phyloP scores from a whole-genome alignment of 140 eudicot genomes.

The Erigeron philadelphicus region DNA sequence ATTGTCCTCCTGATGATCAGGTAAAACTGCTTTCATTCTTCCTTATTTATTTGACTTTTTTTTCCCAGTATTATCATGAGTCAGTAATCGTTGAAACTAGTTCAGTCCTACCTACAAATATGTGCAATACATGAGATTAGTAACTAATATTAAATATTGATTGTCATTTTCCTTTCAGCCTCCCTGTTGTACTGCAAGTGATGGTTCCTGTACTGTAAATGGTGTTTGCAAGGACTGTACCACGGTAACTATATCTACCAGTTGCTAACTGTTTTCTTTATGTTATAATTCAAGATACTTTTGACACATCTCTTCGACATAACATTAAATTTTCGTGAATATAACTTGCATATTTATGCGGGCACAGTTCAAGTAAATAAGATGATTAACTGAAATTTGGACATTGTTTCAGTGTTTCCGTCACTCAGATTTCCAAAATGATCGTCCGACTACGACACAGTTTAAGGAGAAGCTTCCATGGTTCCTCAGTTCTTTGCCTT shows the following conservation, averaged over 20 bases:
- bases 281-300: neutral
- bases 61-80: neutral
- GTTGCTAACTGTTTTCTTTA: conserved; percentile 4
- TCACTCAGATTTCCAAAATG: conserved; percentile 74
- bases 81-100: neutral
- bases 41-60: neutral
- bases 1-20: conserved; percentile 98
- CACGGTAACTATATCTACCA: conserved; percentile 54
- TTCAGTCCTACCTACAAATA: conserved; percentile 1
- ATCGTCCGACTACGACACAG: conserved; percentile 87
- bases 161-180: conserved; percentile 55
- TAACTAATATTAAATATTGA: neutral
- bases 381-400: conserved; percentile 22
- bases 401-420: conserved; percentile 69
- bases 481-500: conserved; percentile 85
- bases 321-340: neutral
- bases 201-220: conserved; percentile 52
- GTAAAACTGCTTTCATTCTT: conserved; percentile 32
- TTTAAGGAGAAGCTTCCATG: conserved; percentile 93
- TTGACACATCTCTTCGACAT: neutral
- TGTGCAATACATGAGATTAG: neutral
- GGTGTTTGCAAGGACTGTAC: conserved; percentile 84
- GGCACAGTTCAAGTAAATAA: conserved; percentile 3
- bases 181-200: conserved; percentile 76
- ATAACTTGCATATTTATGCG: conserved; percentile 18